These are phyloP conservation scores for Juncus inflexus DNA, from an alignment of 176 grass and related monocot species.

Conservation along the genomic window DNA sequence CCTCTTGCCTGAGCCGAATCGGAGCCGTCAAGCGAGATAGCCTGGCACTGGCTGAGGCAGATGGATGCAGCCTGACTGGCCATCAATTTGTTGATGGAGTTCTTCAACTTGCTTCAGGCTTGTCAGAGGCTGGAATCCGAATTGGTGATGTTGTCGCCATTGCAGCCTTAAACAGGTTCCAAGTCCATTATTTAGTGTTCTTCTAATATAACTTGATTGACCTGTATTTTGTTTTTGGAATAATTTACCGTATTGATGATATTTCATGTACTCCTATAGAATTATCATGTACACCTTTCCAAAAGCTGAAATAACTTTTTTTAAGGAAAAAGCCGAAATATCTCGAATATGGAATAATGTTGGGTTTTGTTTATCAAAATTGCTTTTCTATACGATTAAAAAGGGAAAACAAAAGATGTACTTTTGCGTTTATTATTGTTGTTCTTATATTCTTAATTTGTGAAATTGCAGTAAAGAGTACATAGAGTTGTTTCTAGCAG, in stretches of 20 bases:
- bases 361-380: background rate
- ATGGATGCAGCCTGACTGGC: constrained; percentile 22
- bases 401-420: too few species aligned
- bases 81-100: constrained; percentile 39
- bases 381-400: too few species aligned
- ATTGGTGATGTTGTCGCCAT: constrained; percentile 44
- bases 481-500: constrained; percentile 74
- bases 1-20: constrained; percentile 47
- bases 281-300: background rate
- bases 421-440: too few species aligned
- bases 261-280: background rate
- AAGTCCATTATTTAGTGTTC: too few species aligned
- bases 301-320: background rate
- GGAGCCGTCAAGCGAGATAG: constrained; percentile 5
- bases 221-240: background rate
- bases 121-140: constrained; percentile 35
- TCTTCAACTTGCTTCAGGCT: constrained; percentile 39
- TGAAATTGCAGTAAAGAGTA: constrained; percentile 40
- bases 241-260: background rate
- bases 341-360: too few species aligned
- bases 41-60: constrained; percentile 6
- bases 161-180: constrained; percentile 86
- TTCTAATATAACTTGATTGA: too few species aligned
- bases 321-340: too few species aligned
- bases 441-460: background rate